phyloP scores from a whole-genome alignment of 352 stramenopile species.

The Pythium apleroticum region DNA sequence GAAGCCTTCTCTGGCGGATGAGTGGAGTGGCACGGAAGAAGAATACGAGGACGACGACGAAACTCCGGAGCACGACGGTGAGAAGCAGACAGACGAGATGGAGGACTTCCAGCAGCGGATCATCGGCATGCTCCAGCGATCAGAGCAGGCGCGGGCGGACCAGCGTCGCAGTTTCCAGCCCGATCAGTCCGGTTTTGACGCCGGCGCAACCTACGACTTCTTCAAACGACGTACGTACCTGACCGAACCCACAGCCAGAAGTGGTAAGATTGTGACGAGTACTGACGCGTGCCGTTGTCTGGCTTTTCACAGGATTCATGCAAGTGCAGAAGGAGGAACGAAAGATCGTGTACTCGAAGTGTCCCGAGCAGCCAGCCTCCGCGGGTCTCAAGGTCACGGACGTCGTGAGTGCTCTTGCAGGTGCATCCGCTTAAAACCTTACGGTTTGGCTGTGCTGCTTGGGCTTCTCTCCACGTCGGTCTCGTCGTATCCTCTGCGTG shows the following conservation, averaged over 20 bases:
- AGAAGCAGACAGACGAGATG: slow-evolving; percentile 24
- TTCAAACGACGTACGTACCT: slow-evolving; percentile 63
- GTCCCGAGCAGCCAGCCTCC: slow-evolving; percentile 16
- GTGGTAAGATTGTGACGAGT: neutral
- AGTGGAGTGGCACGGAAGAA: slow-evolving; percentile 23
- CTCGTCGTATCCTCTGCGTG: neutral
- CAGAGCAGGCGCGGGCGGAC: slow-evolving; percentile 41
- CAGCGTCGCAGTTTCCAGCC: slow-evolving; percentile 54
- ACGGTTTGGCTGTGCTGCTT: neutral
- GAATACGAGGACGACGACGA: slow-evolving; percentile 18
- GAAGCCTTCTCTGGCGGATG: slow-evolving; percentile 16
- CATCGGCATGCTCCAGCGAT: slow-evolving; percentile 52
- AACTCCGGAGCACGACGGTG: neutral
- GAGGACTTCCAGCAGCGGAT: slow-evolving; percentile 52
- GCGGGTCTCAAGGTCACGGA: slow-evolving; percentile 14
- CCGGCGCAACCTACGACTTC: slow-evolving; percentile 56
- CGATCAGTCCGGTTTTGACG: slow-evolving; percentile 53
- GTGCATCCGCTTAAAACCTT: neutral
- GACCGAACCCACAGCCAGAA: neutral
- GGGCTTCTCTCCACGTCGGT: neutral
- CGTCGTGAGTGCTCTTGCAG: slow-evolving; percentile 18
- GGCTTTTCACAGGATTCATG: slow-evolving; percentile 24
- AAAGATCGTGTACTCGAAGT: slow-evolving; percentile 28
- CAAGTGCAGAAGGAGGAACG: slow-evolving; percentile 24
- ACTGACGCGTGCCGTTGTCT: neutral